Percentiles rank a stretch among this genome's conserved stretches.
Conservation (phyloP, 768 basidiomycete genomes). For the Kwoniella botswanensis region DNA sequence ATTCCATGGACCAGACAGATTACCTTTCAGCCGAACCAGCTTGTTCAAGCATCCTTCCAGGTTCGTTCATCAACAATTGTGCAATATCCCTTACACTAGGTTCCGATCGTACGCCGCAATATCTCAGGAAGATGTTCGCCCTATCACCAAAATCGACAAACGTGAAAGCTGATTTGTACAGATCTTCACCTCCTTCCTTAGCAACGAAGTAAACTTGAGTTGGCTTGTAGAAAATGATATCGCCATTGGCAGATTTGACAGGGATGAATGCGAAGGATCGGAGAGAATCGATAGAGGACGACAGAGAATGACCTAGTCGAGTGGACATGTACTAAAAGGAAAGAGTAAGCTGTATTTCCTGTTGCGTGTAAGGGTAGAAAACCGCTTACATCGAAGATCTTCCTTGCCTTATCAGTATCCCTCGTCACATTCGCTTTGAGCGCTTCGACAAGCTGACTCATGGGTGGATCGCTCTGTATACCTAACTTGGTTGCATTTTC, state of each 20-base stretch:
- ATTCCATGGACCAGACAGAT: slow-evolving; percentile 15
- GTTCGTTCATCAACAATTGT: slow-evolving; percentile 38
- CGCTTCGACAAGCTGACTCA: slow-evolving; percentile 66
- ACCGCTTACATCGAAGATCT: slow-evolving; percentile 70
- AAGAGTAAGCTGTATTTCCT: not conserved
- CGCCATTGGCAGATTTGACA: slow-evolving; percentile 29
- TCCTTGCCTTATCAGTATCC: slow-evolving; percentile 64
- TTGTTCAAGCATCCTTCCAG: slow-evolving; percentile 40
- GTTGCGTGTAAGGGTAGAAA: too few species aligned
- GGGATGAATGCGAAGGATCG: slow-evolving; percentile 73
- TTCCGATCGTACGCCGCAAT: slow-evolving; percentile 84
- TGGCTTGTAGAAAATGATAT: slow-evolving; percentile 35
- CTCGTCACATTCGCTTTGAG: slow-evolving; percentile 69
- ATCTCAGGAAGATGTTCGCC: slow-evolving; percentile 81
- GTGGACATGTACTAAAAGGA: slow-evolving; percentile 39
- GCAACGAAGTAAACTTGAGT: slow-evolving; percentile 54
- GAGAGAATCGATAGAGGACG: slow-evolving; percentile 65
- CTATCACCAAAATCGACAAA: slow-evolving; percentile 85
- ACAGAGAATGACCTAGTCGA: slow-evolving; percentile 38
- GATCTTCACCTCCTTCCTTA: slow-evolving; percentile 60
- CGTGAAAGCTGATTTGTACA: slow-evolving; percentile 80
- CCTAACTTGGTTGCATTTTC: slow-evolving; percentile 70
- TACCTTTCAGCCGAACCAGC: slow-evolving; percentile 51
- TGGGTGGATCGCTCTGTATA: slow-evolving; percentile 72
- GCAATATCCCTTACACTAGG: slow-evolving; percentile 73